Evolutionary conservation across 2,329 filamentous ascomycete species (phyloP), one percentile per base, ranked within the genome.

Genomic region (Colletotrichum tofieldiae): DNA sequence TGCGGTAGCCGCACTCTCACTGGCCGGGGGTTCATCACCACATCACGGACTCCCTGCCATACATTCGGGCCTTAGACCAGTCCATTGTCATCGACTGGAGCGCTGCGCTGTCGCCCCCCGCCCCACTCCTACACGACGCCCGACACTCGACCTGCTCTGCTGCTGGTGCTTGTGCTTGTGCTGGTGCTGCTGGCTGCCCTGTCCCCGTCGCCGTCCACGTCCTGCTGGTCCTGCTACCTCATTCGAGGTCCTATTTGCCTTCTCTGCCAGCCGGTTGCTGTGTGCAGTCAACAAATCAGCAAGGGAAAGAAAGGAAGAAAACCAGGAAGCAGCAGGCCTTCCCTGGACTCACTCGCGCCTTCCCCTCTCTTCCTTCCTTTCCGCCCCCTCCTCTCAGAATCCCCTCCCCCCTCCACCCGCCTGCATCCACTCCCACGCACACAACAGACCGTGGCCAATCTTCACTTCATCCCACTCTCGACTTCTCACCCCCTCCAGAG

Each of bases 261-360:
- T 26, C 35, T n/a, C 37, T 51, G 14, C 14, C 43, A 61, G 29
- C 29, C 43, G 43, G 59, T 47, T 55, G 59, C 45, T 51, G 43
- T 26, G 59, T 45, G 5, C 41, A 55, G 58, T 59, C 65, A 55
- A 47, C 54, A 32, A 32, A 32, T 60, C 26, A 39, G 54, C 26
- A 59, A 59, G 32, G 43, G 29, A n/a, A n/a, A 51, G 55, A 37
- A 52, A 20, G 35, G 26, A 61, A 51, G 37, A 67, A 62, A 51
- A 56, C 32, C 37, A 68, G n/a, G n/a, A 43, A 68, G n/a, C 32
- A 29, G 29, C 63, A 72, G 65, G 65, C 52, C 58, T 68, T 45
- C 64, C 65, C 69, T 64, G 65, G 65, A 72, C 69, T 63, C 69
- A 59, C 51, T 67, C 45, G 47, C 65, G 69, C 55, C 61, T 72